Evolutionary conservation across 31 red algal genomes (phyloP).

Genomic region (Asparagopsis taxiformis): DNA sequence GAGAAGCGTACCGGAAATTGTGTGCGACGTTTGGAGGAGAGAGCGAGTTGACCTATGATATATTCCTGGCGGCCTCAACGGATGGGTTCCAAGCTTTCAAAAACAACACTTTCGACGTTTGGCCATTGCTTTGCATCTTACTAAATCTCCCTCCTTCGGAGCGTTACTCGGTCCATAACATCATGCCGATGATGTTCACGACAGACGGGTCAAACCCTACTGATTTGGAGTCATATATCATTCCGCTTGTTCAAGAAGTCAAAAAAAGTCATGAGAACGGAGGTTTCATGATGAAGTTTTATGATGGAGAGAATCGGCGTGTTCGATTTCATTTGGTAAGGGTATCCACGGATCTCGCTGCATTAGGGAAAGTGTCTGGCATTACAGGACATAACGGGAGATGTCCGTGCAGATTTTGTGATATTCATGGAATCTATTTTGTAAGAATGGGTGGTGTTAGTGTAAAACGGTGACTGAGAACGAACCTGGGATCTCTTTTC

Average conservation of each 20-base stretch:
- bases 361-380: slow-evolving; percentile 9
- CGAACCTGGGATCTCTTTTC: no score
- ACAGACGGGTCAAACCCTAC: slow-evolving; percentile 4
- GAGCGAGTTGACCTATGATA: background rate
- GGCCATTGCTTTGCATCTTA: background rate
- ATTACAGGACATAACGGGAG: slow-evolving; percentile 12
- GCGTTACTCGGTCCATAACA: slow-evolving; percentile 7
- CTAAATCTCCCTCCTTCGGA: background rate
- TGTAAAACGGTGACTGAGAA: no score
- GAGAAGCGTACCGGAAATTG: background rate
- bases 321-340: slow-evolving; percentile 2
- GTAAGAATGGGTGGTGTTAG: no score
- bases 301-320: slow-evolving; percentile 1
- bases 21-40: background rate
- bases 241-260: slow-evolving; percentile 6
- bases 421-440: background rate
- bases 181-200: slow-evolving; percentile 5
- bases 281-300: background rate
- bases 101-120: slow-evolving; percentile 10
- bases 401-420: slow-evolving; percentile 8
- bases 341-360: slow-evolving; percentile 12
- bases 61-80: background rate
- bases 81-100: slow-evolving; percentile 18
- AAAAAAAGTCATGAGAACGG: background rate
- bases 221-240: slow-evolving; percentile 24